A percentile compares a stretch with the other conserved stretches of the same genome.
These are phyloP conservation scores for Geranium rotundifolium DNA, from an alignment of 345 rosid genomes.

Conservation along the genomic window DNA sequence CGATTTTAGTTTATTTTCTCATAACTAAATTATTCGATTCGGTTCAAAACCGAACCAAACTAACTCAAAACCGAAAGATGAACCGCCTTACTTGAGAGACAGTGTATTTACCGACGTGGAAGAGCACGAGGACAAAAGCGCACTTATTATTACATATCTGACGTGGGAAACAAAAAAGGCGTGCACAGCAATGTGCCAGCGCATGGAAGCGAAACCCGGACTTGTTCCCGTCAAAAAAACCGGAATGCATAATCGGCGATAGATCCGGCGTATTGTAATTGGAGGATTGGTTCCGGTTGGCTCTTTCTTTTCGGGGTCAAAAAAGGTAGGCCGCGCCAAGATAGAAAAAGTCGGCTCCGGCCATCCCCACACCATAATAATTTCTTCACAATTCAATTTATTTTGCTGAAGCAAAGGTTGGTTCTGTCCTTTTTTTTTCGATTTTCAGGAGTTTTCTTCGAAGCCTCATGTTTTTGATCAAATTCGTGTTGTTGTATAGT, in stretches of 20 bases:
- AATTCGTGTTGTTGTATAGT: not conserved
- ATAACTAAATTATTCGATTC: too few relatives aligned
- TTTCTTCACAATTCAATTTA: not conserved
- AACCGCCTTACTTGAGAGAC: too few relatives aligned
- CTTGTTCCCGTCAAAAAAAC: conserved; percentile 28
- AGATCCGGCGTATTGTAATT: conserved; percentile 46
- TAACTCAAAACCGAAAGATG: too few relatives aligned
- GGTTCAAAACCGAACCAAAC: too few relatives aligned
- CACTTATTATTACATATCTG: not conserved
- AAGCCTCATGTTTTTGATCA: conserved; percentile 13
- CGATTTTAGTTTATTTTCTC: too few relatives aligned
- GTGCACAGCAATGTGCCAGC: conserved; percentile 16
- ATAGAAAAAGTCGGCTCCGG: conserved; percentile 20
- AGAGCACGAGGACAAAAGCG: not conserved
- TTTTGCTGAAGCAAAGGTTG: not conserved
- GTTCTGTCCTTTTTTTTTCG: conserved; percentile 1
- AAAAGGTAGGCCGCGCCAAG: not conserved
- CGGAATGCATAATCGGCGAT: conserved; percentile 65
- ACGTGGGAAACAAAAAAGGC: not conserved
- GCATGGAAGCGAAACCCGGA: conserved; percentile 64
- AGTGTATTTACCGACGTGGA: not conserved
- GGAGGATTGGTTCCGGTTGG: conserved; percentile 11
- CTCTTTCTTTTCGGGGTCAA: conserved; percentile 19
- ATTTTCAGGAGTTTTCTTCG: not conserved
- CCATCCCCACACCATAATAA: conserved; percentile 39